A percentile compares a stretch with the other conserved stretches of the same genome.
Evolutionary conservation across 768 basidiomycete genomes (phyloP).

Genomic region (Rhizopogon sp.): DNA sequence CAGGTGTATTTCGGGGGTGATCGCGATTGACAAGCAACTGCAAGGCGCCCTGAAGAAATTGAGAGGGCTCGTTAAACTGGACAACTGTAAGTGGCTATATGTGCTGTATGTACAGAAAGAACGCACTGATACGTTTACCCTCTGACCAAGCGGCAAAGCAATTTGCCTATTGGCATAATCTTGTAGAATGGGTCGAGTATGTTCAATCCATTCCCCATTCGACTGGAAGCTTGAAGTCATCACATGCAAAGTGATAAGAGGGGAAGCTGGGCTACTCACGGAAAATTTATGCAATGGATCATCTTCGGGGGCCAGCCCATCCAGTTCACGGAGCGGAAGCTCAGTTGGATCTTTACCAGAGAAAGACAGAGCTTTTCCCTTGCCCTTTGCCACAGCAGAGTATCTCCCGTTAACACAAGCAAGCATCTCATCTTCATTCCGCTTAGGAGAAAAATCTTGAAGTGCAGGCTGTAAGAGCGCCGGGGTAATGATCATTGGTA

Average conservation of each 20-base stretch:
- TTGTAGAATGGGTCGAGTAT: slow-evolving; percentile 18
- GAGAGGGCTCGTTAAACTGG: slow-evolving; percentile 20
- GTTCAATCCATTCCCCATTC: slow-evolving; percentile 15
- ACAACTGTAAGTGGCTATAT: background rate
- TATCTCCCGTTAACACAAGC: background rate
- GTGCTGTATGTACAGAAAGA: background rate
- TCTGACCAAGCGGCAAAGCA: slow-evolving; percentile 17
- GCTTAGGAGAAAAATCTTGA: background rate
- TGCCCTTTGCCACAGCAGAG: slow-evolving; percentile 10
- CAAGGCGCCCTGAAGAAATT: slow-evolving; percentile 19
- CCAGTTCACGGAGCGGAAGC: background rate
- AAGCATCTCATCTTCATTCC: background rate
- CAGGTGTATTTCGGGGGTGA: background rate
- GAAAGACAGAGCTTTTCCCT: slow-evolving; percentile 7
- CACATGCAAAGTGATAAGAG: background rate
- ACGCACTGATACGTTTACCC: slow-evolving; percentile 21
- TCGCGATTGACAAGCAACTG: slow-evolving; percentile 27
- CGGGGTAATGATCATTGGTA: slow-evolving; percentile 15
- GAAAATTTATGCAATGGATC: background rate
- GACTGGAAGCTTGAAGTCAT: slow-evolving; percentile 6
- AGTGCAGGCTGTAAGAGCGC: slow-evolving; percentile 9
- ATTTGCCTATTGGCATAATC: slow-evolving; percentile 24
- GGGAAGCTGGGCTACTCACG: background rate
- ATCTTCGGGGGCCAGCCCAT: too few relatives aligned
- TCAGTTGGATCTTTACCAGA: background rate